Evolutionary conservation across 345 rosid genomes (phyloP).

Genomic region (Dovyalis caffra): DNA sequence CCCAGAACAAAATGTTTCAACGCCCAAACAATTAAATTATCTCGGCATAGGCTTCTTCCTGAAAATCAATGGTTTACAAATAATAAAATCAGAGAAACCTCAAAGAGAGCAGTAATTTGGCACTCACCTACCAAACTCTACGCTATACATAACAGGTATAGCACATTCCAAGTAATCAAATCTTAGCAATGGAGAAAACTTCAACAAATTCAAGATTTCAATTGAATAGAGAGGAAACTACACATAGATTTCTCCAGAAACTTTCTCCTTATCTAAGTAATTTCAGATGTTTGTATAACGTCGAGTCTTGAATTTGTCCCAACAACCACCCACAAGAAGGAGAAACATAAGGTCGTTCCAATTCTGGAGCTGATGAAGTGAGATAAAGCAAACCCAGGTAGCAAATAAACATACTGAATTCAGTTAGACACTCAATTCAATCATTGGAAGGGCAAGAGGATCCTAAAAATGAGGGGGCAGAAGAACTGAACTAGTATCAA

Average conservation of each 20-base stretch:
- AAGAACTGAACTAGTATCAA: background rate
- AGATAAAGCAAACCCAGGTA: conserved; percentile 5
- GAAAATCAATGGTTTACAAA: conserved; percentile 13
- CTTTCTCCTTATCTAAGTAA: too few relatives aligned
- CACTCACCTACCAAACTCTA: background rate
- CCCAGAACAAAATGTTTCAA: conserved; percentile 3
- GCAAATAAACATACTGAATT: background rate
- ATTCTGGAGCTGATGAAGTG: background rate
- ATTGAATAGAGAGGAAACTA: background rate
- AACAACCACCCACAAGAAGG: background rate
- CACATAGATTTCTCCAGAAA: background rate
- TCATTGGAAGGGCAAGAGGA: background rate
- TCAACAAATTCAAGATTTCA: background rate
- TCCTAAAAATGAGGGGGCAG: background rate
- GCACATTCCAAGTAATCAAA: background rate
- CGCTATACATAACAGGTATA: background rate
- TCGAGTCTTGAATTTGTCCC: too few relatives aligned
- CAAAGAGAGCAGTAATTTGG: background rate
- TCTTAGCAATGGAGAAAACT: background rate
- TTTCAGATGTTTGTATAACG: too few relatives aligned
- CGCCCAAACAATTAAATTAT: conserved; percentile 1
- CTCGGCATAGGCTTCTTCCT: conserved; percentile 27
- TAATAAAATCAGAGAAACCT: background rate
- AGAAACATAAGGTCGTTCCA: background rate
- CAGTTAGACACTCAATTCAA: background rate